These are phyloP conservation scores for Lipomyces japonicus DNA, from an alignment of 805 yeast genomes.

Conservation along the genomic window DNA sequence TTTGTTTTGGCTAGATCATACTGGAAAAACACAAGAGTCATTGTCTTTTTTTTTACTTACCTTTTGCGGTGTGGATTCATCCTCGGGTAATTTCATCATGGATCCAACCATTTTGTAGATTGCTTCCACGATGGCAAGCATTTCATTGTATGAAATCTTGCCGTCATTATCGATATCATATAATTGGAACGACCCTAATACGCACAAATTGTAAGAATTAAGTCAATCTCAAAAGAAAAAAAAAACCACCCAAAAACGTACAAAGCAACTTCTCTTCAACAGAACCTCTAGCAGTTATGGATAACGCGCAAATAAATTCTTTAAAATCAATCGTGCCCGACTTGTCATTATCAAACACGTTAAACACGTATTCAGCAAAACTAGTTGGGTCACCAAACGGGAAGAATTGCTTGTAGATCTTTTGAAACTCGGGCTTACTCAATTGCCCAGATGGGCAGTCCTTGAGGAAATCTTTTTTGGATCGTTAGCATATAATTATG, in stretches of 20 bases:
- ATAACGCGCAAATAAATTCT: conserved; percentile 84
- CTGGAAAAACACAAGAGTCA: too few relatives aligned
- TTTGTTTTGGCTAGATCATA: too few relatives aligned
- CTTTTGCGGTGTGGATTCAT: conserved; percentile 87
- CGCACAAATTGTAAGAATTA: conserved; percentile 36
- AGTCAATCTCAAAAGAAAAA: background rate
- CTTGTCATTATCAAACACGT: conserved; percentile 79
- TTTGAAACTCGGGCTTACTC: conserved; percentile 79
- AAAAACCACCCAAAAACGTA: conserved; percentile 4
- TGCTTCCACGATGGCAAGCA: conserved; percentile 73
- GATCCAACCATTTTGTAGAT: conserved; percentile 94
- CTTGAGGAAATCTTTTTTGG: conserved; percentile 59
- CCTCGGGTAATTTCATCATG: conserved; percentile 83
- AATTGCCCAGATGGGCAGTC: conserved; percentile 92
- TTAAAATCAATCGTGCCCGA: conserved; percentile 83
- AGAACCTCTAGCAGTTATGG: conserved; percentile 80
- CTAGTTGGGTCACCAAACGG: conserved; percentile 97
- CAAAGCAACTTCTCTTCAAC: conserved; percentile 58
- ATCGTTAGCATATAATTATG: background rate
- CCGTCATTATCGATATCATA: conserved; percentile 85
- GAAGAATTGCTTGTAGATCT: conserved; percentile 92
- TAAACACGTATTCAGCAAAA: conserved; percentile 82
- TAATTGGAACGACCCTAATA: conserved; percentile 83
- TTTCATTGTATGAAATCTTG: conserved; percentile 66
- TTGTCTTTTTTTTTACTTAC: too few relatives aligned